A percentile compares a stretch with the other conserved stretches of the same genome.
Conservation (phyloP, 2,329 filamentous ascomycete species). For the Colletotrichum tropicale region DNA sequence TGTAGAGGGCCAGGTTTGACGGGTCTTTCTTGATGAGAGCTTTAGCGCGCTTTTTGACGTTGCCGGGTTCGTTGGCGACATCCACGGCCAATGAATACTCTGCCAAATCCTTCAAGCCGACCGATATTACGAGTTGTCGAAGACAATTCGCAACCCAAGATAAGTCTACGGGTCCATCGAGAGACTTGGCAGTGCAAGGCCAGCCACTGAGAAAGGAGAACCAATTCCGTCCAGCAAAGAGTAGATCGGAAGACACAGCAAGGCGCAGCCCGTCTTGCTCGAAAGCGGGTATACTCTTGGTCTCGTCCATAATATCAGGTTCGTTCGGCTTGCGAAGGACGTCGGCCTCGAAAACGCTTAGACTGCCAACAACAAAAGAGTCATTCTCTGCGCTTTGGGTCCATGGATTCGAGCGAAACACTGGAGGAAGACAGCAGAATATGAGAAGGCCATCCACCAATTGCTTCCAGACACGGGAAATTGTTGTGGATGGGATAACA, state of each 20-base stretch:
- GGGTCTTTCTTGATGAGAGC: slow-evolving; percentile 71
- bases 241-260: slow-evolving; percentile 49
- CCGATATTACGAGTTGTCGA: slow-evolving; percentile 56
- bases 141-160: slow-evolving; percentile 59
- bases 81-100: slow-evolving; percentile 76
- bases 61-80: slow-evolving; percentile 54
- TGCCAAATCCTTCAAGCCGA: slow-evolving; percentile 58
- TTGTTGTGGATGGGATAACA: slow-evolving; percentile 43
- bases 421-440: slow-evolving; percentile 69
- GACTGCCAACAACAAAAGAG: neutral
- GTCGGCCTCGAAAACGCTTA: neutral
- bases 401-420: slow-evolving; percentile 30
- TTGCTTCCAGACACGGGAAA: slow-evolving; percentile 40
- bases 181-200: slow-evolving; percentile 20
- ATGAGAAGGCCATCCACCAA: slow-evolving; percentile 74
- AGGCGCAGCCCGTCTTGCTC: slow-evolving; percentile 30
- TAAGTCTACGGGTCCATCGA: slow-evolving; percentile 38
- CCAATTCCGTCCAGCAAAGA: slow-evolving; percentile 53
- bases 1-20: slow-evolving; percentile 72
- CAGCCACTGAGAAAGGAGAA: slow-evolving; percentile 46
- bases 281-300: slow-evolving; percentile 26
- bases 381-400: slow-evolving; percentile 33
- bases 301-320: slow-evolving; percentile 3
- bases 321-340: slow-evolving; percentile 4
- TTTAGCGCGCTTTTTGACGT: slow-evolving; percentile 74